phyloP scores from a whole-genome alignment of 2,329 filamentous ascomycete species.

The Colletotrichum tofieldiae region DNA sequence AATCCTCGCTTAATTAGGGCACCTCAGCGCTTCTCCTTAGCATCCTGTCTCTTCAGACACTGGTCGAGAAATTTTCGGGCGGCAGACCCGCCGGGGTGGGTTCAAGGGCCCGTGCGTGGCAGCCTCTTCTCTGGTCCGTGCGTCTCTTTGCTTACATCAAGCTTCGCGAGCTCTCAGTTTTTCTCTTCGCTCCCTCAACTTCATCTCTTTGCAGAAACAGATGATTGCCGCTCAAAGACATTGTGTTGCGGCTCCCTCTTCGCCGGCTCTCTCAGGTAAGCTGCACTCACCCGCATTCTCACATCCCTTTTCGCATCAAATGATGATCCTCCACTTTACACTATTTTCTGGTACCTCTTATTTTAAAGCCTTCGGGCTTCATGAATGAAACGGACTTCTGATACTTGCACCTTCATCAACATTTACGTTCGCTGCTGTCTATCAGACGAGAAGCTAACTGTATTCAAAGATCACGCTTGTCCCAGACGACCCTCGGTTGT shows the following conservation, averaged over 20 bases:
- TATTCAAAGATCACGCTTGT: not conserved
- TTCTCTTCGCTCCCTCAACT: slow-evolving; percentile 26
- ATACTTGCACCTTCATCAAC: slow-evolving; percentile 52
- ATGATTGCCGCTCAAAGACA: slow-evolving; percentile 7
- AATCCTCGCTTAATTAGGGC: slow-evolving; percentile 65
- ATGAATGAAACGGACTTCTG: slow-evolving; percentile 94
- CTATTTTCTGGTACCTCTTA: slow-evolving; percentile 98
- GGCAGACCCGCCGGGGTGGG: not conserved
- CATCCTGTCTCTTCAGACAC: slow-evolving; percentile 3
- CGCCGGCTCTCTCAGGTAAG: slow-evolving; percentile 53
- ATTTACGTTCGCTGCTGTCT: not conserved
- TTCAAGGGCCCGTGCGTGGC: not conserved
- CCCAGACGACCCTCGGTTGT: too few relatives aligned
- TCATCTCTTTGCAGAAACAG: slow-evolving; percentile 15
- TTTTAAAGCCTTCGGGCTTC: slow-evolving; percentile 79
- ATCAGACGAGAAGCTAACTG: slow-evolving; percentile 21
- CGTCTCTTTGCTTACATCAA: slow-evolving; percentile 36
- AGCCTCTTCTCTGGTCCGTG: slow-evolving; percentile 29
- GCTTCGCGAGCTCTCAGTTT: slow-evolving; percentile 31
- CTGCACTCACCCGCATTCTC: slow-evolving; percentile 32
- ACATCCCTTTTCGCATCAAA: slow-evolving; percentile 51
- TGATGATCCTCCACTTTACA: slow-evolving; percentile 82
- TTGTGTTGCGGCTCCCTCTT: not conserved
- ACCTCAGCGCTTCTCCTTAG: slow-evolving; percentile 4
- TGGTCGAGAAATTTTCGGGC: slow-evolving; percentile 31